A percentile compares a stretch with the other conserved stretches of the same genome.
Conservation (phyloP, 306 rosid species). For the Pyrus communis region DNA sequence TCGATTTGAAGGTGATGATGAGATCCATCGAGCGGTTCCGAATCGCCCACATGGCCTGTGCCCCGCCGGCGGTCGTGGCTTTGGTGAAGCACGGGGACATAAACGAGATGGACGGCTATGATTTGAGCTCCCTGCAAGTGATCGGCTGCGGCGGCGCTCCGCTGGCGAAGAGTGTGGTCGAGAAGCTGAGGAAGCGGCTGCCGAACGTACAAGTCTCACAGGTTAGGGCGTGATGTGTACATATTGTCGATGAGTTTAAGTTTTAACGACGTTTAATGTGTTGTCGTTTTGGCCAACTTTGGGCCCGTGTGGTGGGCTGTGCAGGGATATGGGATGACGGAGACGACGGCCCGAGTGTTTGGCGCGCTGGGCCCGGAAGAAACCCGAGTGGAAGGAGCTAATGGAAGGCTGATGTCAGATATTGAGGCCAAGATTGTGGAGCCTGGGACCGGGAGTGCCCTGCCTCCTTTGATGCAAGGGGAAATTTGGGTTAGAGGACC, state of each 20-base stretch:
- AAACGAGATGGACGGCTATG: neutral
- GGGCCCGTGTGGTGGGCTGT: neutral
- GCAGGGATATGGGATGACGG: conserved; percentile 16
- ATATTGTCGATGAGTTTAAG: neutral
- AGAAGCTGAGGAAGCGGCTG: conserved; percentile 5
- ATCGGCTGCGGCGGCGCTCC: conserved; percentile 24
- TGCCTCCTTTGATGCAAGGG: conserved; percentile 16
- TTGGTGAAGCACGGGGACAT: neutral
- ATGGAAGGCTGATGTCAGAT: conserved; percentile 17
- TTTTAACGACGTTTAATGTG: neutral
- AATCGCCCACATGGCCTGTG: conserved; percentile 15
- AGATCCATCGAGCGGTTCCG: conserved; percentile 5
- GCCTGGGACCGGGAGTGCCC: conserved; percentile 3
- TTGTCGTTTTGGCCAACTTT: too few species aligned
- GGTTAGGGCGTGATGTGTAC: neutral
- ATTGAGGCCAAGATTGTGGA: conserved; percentile 25
- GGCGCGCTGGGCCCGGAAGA: conserved; percentile 17
- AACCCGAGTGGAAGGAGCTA: conserved; percentile 16
- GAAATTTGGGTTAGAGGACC: conserved; percentile 28
- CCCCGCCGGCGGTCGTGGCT: conserved; percentile 15
- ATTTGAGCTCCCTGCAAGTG: conserved; percentile 19
- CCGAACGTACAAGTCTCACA: conserved; percentile 22
- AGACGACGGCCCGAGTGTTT: conserved; percentile 22
- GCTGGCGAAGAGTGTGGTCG: conserved; percentile 13
- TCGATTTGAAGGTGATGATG: conserved; percentile 6